Evolutionary conservation across 805 yeast genomes (phyloP).

Genomic region (Kazachstania taianensis): DNA sequence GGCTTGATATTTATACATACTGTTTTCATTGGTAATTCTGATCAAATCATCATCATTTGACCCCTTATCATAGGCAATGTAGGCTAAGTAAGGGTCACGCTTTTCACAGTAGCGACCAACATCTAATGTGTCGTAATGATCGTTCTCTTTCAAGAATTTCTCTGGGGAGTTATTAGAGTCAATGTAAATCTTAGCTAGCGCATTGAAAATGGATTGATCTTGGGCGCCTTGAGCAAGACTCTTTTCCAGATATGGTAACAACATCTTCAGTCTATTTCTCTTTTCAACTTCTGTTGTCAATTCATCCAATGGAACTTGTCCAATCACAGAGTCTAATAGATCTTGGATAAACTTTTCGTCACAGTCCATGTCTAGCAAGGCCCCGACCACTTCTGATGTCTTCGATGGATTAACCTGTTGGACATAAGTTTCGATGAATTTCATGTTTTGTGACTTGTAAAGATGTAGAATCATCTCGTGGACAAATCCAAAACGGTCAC

Average conservation of each 20-base stretch:
- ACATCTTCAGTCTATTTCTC: conserved; percentile 84
- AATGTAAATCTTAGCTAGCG: conserved; percentile 94
- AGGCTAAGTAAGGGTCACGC: conserved; percentile 97
- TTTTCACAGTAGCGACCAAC: conserved; percentile 98
- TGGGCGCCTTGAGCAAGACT: conserved; percentile 73
- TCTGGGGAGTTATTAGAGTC: conserved; percentile 97
- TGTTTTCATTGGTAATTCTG: conserved; percentile 87
- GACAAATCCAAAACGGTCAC: conserved; percentile 83
- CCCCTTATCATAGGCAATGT: conserved; percentile 95
- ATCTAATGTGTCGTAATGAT: conserved; percentile 79
- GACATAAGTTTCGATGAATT: conserved; percentile 94
- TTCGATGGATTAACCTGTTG: conserved; percentile 94
- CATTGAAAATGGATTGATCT: conserved; percentile 87
- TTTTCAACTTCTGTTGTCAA: conserved; percentile 92
- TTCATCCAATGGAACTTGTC: conserved; percentile 86
- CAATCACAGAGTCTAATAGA: conserved; percentile 73
- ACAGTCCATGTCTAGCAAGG: conserved; percentile 92
- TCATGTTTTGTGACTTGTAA: conserved; percentile 91
- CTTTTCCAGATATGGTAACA: conserved; percentile 88
- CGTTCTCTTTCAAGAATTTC: conserved; percentile 86
- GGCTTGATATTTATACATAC: conserved; percentile 99
- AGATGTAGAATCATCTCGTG: conserved; percentile 89
- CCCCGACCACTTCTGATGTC: conserved; percentile 95
- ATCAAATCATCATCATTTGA: conserved; percentile 81
- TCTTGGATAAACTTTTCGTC: conserved; percentile 81